Base-by-base conservation (phyloP, 1,139 yeast genomes). In the Diutina siamensis region DNA sequence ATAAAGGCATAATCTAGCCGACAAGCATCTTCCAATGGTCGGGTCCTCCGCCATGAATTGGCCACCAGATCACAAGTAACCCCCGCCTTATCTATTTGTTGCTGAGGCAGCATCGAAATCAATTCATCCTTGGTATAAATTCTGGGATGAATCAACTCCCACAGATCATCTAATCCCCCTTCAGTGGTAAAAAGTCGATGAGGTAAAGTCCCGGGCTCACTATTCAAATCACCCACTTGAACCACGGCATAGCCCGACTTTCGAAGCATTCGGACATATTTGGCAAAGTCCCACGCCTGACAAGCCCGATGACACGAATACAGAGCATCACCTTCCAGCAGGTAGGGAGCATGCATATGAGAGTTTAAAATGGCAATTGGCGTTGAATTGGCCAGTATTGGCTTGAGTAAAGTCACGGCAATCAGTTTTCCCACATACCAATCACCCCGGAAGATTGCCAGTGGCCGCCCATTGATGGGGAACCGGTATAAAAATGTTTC, bases 311-410 rank as follows among this genome's bases (percentile, higher is more conserved):
- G 97, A 53, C 96, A 85, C 3, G 80, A 69, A 59, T 94, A 92
- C 4, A 94, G 83, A 4, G 94, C 94, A 62, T 87, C 96, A 1
- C 97, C 97, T 1, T 68, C 65, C 28, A 19, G 12, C 0, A 94
- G 78, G 58, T 92, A 92, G 0, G 99, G 98, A 1, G 99, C 98
- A 64, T 92, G 99, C 92, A 94, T 83, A 59, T 92, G 99, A 17
- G 95, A 82, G 57, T 89, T 89, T 56, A 92, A 67, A 8, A 94
- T 62, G 13, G 94, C 97, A 44, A 92, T 65, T 15, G 82, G 86
- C 18, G 71, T 62, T 3, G 68, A 59, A 15, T 71, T 69, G 1
- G 64, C 56, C 19, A 59, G 59, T 7, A 73, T 67, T 8, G 83
- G 81, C 46, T 67, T 65, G 42, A 89, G 67, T 13, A 82, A 63